Conservation (phyloP, 306 rosid species). For the Pueraria montana region DNA sequence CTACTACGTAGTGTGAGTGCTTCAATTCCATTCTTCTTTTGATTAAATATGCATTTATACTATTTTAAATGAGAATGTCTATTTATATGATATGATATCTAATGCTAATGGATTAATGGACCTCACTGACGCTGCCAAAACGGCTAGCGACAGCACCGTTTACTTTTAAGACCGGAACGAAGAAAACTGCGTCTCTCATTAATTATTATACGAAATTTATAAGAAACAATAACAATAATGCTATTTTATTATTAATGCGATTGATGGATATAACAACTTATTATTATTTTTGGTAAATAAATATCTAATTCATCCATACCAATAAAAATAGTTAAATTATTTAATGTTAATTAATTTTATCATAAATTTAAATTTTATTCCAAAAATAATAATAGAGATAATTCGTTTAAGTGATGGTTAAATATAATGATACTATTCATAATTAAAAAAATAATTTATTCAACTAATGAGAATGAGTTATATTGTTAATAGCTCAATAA, state of each 20-base stretch:
- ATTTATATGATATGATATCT: neutral
- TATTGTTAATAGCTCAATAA: too few relatives aligned
- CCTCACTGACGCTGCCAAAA: neutral
- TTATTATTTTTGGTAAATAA: too few relatives aligned
- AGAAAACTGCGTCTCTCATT: slow-evolving; percentile 9
- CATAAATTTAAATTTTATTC: too few relatives aligned
- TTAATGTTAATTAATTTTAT: too few relatives aligned
- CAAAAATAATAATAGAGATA: too few relatives aligned
- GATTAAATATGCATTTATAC: neutral
- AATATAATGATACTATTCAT: too few relatives aligned
- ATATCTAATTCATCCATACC: too few relatives aligned
- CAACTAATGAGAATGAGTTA: too few relatives aligned
- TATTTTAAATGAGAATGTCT: neutral
- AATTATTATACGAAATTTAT: neutral
- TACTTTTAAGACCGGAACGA: neutral
- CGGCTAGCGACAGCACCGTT: slow-evolving; percentile 30
- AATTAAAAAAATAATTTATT: too few relatives aligned
- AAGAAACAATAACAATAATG: neutral
- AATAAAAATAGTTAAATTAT: too few relatives aligned
- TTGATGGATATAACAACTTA: neutral
- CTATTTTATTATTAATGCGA: neutral
- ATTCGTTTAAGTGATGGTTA: too few relatives aligned
- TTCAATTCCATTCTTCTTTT: neutral
- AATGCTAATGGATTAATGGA: neutral
- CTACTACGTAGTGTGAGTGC: neutral